These are phyloP conservation scores for Tetrapyrgos nigripes DNA, from an alignment of 1,284 basidiomycete genomes.

Conservation along the genomic window DNA sequence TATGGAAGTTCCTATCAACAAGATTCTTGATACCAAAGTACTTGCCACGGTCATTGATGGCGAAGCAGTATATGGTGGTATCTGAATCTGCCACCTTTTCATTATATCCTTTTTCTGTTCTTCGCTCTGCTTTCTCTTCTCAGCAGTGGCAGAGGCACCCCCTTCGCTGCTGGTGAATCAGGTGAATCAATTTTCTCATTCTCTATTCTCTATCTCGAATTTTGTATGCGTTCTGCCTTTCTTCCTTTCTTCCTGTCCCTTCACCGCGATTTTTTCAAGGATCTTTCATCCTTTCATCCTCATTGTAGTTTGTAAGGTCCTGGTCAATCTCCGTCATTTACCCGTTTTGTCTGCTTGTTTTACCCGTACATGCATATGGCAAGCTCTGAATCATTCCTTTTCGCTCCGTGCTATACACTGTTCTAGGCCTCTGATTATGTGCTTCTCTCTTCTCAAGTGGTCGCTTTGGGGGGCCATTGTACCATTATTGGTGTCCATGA, in stretches of 20 bases:
- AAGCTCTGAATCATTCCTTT: too few species aligned
- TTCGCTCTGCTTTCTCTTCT: background rate
- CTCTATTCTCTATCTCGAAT: too few species aligned
- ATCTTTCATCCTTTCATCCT: background rate
- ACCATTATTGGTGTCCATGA: slow-evolving; percentile 4
- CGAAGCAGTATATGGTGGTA: slow-evolving; percentile 62
- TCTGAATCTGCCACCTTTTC: slow-evolving; percentile 29
- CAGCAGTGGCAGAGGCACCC: background rate
- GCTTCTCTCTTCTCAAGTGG: background rate
- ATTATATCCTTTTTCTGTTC: background rate
- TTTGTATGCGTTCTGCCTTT: too few species aligned
- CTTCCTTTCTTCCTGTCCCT: too few species aligned
- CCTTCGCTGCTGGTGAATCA: background rate
- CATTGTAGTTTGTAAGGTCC: background rate
- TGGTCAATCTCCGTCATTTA: background rate
- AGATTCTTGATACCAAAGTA: slow-evolving; percentile 76
- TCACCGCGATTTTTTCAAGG: too few species aligned
- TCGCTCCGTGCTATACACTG: too few species aligned
- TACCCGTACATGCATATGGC: too few species aligned
- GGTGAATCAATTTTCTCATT: too few species aligned
- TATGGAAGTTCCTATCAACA: slow-evolving; percentile 65
- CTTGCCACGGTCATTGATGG: slow-evolving; percentile 85
- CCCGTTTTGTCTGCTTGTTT: background rate
- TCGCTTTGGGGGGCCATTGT: slow-evolving; percentile 7
- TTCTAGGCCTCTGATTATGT: too few species aligned